A percentile compares a stretch with the other conserved stretches of the same genome.
These are phyloP conservation scores for Alternaria rosae DNA, from an alignment of 2,329 filamentous ascomycete species.

Conservation along the genomic window DNA sequence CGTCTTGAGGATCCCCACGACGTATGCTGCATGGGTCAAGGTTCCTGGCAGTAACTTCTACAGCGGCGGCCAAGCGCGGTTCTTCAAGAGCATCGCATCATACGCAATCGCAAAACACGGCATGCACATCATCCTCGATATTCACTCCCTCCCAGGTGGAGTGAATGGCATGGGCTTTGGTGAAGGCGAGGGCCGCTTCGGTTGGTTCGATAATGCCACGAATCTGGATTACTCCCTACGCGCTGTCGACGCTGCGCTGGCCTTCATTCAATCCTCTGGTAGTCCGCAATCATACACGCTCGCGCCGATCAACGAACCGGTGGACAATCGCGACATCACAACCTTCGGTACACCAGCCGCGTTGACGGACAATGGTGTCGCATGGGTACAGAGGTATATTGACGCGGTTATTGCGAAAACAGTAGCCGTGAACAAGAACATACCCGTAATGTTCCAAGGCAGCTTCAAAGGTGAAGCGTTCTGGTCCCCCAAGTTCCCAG, in stretches of 20 bases:
- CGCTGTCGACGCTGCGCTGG: slow-evolving; percentile 42
- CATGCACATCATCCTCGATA: slow-evolving; percentile 49
- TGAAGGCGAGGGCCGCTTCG: slow-evolving; percentile 33
- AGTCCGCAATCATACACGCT: slow-evolving; percentile 44
- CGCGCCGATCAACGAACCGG: slow-evolving; percentile 50
- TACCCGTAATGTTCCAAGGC: slow-evolving; percentile 29
- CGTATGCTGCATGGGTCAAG: slow-evolving; percentile 49
- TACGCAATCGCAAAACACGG: slow-evolving; percentile 48
- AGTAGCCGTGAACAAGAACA: slow-evolving; percentile 21
- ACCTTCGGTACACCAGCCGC: slow-evolving; percentile 44
- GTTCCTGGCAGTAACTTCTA: slow-evolving; percentile 46
- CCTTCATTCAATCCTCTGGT: slow-evolving; percentile 42
- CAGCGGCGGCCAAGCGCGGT: slow-evolving; percentile 40
- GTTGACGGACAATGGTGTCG: slow-evolving; percentile 36
- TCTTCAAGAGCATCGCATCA: slow-evolving; percentile 41
- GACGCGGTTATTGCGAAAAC: slow-evolving; percentile 21
- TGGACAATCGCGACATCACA: slow-evolving; percentile 40
- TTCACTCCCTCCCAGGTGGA: slow-evolving; percentile 44
- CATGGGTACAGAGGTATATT: slow-evolving; percentile 47
- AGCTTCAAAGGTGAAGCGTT: slow-evolving; percentile 26
- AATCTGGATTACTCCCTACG: slow-evolving; percentile 44
- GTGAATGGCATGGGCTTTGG: slow-evolving; percentile 38
- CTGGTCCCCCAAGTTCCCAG: slow-evolving; percentile 22
- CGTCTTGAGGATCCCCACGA: slow-evolving; percentile 47
- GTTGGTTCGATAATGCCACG: slow-evolving; percentile 49